Conservation (phyloP, 2,329 filamentous ascomycete genomes). For the Nigrograna mackinnonii region DNA sequence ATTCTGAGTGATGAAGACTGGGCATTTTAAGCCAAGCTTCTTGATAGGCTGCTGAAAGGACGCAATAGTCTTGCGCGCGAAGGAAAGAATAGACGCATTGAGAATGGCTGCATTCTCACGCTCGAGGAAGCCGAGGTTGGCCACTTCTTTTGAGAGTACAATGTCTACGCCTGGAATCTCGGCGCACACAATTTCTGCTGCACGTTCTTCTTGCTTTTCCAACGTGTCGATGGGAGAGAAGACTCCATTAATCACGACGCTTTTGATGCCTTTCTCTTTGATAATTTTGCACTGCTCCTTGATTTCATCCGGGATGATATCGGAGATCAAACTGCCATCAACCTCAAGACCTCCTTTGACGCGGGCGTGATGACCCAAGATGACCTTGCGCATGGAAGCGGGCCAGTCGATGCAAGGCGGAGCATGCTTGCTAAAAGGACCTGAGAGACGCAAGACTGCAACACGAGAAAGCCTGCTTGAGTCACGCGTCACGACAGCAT, state of each 20-base stretch:
- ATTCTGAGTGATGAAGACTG: slow-evolving; percentile 57
- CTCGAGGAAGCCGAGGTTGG: slow-evolving; percentile 54
- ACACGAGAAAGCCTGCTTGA: slow-evolving; percentile 54
- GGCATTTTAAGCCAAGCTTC: slow-evolving; percentile 49
- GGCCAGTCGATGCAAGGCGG: slow-evolving; percentile 57
- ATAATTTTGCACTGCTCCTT: slow-evolving; percentile 48
- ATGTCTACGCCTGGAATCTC: slow-evolving; percentile 54
- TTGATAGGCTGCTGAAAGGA: slow-evolving; percentile 52
- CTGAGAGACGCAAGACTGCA: slow-evolving; percentile 56
- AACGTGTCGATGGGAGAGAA: slow-evolving; percentile 62
- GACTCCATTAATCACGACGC: slow-evolving; percentile 60
- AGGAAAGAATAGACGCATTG: slow-evolving; percentile 53
- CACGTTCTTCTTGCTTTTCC: slow-evolving; percentile 56
- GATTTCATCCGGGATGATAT: slow-evolving; percentile 50
- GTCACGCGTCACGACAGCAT: slow-evolving; percentile 56
- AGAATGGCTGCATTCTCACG: slow-evolving; percentile 56
- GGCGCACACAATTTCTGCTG: slow-evolving; percentile 51
- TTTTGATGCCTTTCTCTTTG: slow-evolving; percentile 47
- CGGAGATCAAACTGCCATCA: slow-evolving; percentile 51
- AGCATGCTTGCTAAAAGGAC: slow-evolving; percentile 52
- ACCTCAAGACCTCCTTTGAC: slow-evolving; percentile 56
- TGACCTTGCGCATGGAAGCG: slow-evolving; percentile 45
- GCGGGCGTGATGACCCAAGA: slow-evolving; percentile 49
- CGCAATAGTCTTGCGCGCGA: slow-evolving; percentile 50
- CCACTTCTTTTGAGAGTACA: slow-evolving; percentile 55